Evolutionary conservation across 805 yeast species (phyloP).

Genomic region (Wickerhamiella kazuoi): DNA sequence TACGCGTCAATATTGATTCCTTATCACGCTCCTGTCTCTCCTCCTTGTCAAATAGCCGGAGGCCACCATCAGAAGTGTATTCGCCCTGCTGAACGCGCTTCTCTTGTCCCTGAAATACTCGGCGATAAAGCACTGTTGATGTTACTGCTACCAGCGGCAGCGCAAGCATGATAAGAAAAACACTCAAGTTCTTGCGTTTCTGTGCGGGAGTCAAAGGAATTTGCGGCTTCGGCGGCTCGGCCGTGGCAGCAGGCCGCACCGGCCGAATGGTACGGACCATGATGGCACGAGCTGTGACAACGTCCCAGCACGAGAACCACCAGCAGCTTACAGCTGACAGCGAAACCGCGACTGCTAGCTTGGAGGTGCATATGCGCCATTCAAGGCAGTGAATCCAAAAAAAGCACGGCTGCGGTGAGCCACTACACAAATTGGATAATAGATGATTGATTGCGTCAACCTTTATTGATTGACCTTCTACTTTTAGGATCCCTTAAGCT

Average conservation of each 20-base stretch:
- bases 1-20: slow-evolving; percentile 24
- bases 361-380: no score
- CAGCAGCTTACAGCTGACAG: no score
- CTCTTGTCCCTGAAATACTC: slow-evolving; percentile 26
- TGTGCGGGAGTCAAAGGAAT: slow-evolving; percentile 1
- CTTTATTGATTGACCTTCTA: no score
- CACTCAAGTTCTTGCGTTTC: slow-evolving; percentile 11
- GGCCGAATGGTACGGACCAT: slow-evolving; percentile 6
- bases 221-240: slow-evolving; percentile 1
- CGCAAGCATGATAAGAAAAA: slow-evolving; percentile 17
- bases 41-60: slow-evolving; percentile 27
- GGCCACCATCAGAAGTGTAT: slow-evolving; percentile 27
- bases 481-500: no score
- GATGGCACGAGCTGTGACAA: no score
- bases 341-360: no score
- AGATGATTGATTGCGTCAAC: no score
- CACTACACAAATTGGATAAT: no score
- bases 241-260: slow-evolving; percentile 6
- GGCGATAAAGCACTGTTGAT: slow-evolving; percentile 16
- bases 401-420: no score
- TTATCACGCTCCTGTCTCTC: slow-evolving; percentile 25
- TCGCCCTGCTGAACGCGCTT: slow-evolving; percentile 31
- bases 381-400: no score
- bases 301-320: no score
- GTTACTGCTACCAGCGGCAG: slow-evolving; percentile 18